A percentile compares a stretch with the other conserved stretches of the same genome.
Conservation (phyloP, 805 yeast genomes). For the Candida awuae region DNA sequence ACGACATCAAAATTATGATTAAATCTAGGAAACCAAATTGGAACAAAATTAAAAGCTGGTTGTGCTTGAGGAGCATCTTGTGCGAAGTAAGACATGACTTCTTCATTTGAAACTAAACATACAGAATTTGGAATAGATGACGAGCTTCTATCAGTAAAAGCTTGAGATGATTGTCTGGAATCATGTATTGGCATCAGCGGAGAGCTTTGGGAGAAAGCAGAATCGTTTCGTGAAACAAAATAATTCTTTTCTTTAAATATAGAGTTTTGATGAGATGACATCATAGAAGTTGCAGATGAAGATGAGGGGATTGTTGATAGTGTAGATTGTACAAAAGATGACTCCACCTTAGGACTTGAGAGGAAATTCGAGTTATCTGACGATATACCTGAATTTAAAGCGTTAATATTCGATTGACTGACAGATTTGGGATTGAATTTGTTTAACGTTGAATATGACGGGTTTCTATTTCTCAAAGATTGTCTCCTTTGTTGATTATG, state of each 20-base stretch:
- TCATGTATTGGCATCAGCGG: neutral
- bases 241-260: slow-evolving; percentile 8
- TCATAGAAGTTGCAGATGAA: neutral
- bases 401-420: neutral
- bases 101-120: slow-evolving; percentile 21
- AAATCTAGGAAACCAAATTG: slow-evolving; percentile 58
- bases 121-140: slow-evolving; percentile 7
- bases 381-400: neutral
- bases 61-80: slow-evolving; percentile 17
- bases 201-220: slow-evolving; percentile 3
- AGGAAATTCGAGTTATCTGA: no score
- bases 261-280: neutral
- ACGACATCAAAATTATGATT: slow-evolving; percentile 47
- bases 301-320: slow-evolving; percentile 2
- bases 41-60: slow-evolving; percentile 27
- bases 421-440: neutral
- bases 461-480: neutral
- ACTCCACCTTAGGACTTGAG: no score
- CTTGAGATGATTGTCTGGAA: slow-evolving; percentile 15
- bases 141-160: slow-evolving; percentile 9
- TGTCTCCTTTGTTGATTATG: neutral
- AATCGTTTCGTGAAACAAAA: slow-evolving; percentile 6
- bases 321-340: no score
- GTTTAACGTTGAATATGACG: neutral
- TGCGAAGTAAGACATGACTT: slow-evolving; percentile 22